Evolutionary conservation across 495 filamentous ascomycete species (phyloP).

Genomic region (Aspergillus olivimuriae): DNA sequence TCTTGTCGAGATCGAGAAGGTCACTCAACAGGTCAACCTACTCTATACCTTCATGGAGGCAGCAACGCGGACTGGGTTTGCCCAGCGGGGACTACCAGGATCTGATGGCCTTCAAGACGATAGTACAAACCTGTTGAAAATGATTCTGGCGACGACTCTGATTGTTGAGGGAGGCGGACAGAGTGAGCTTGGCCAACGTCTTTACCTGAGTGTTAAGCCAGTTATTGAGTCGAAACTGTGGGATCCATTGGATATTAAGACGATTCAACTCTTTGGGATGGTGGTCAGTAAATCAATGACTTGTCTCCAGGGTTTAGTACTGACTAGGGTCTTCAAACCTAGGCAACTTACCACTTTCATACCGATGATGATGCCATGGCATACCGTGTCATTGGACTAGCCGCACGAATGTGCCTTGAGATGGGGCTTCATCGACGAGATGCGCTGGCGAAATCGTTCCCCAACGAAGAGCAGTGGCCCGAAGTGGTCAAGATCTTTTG

Average conservation of each 20-base stretch:
- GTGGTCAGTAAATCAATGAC: conserved; percentile 42
- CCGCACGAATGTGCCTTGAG: conserved; percentile 70
- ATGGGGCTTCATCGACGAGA: conserved; percentile 73
- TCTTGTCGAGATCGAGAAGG: conserved; percentile 60
- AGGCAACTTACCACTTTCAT: conserved; percentile 83
- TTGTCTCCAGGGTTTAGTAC: not conserved
- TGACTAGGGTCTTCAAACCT: not conserved
- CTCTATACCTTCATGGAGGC: conserved; percentile 69
- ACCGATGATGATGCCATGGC: conserved; percentile 73
- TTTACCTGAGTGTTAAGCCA: conserved; percentile 66
- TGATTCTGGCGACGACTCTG: conserved; percentile 70
- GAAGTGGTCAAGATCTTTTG: conserved; percentile 67
- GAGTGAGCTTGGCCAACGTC: conserved; percentile 60
- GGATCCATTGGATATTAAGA: conserved; percentile 58
- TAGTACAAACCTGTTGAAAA: conserved; percentile 65
- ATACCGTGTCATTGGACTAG: conserved; percentile 73
- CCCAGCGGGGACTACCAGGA: conserved; percentile 46
- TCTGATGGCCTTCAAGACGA: conserved; percentile 62
- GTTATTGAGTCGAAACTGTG: conserved; percentile 64
- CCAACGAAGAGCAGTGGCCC: conserved; percentile 53
- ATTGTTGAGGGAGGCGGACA: conserved; percentile 69
- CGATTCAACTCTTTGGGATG: conserved; percentile 66
- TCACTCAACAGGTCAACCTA: conserved; percentile 56
- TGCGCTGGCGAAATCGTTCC: conserved; percentile 57
- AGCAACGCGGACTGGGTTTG: conserved; percentile 50